Conservation (phyloP, 495 filamentous ascomycete species). For the Daldinia caldariorum region DNA sequence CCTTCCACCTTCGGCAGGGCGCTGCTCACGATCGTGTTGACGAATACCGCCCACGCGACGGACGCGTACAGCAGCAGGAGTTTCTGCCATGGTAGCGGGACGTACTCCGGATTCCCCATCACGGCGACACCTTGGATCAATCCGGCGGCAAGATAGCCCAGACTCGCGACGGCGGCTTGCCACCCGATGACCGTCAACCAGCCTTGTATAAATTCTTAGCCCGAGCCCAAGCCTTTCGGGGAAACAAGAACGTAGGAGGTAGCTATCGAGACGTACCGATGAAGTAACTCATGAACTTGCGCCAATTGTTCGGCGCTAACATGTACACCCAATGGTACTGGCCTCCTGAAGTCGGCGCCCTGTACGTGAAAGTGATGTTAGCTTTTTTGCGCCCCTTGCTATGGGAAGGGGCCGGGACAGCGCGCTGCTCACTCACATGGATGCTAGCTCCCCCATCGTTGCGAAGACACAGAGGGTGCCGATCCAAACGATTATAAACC, state of each 20-base stretch:
- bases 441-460: conserved; percentile 47
- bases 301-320: conserved; percentile 62
- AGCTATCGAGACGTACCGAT: conserved; percentile 48
- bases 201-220: conserved; percentile 27
- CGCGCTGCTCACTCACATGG: conserved; percentile 29
- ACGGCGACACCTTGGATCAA: conserved; percentile 63
- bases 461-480: conserved; percentile 38
- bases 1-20: conserved; percentile 58
- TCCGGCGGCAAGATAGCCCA: conserved; percentile 64
- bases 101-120: conserved; percentile 27
- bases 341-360: conserved; percentile 49
- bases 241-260: not conserved
- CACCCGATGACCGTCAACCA: conserved; percentile 71
- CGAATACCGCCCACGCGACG: conserved; percentile 53
- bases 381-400: not conserved
- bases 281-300: conserved; percentile 69
- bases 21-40: conserved; percentile 56
- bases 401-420: no score
- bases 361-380: not conserved
- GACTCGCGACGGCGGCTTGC: conserved; percentile 65
- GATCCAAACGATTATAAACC: conserved; percentile 44
- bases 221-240: not conserved
- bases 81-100: conserved; percentile 55
- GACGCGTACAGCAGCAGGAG: conserved; percentile 59
- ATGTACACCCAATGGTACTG: conserved; percentile 66